phyloP scores from a whole-genome alignment of 768 basidiomycete genomes.

The Phylloporus sp. region DNA sequence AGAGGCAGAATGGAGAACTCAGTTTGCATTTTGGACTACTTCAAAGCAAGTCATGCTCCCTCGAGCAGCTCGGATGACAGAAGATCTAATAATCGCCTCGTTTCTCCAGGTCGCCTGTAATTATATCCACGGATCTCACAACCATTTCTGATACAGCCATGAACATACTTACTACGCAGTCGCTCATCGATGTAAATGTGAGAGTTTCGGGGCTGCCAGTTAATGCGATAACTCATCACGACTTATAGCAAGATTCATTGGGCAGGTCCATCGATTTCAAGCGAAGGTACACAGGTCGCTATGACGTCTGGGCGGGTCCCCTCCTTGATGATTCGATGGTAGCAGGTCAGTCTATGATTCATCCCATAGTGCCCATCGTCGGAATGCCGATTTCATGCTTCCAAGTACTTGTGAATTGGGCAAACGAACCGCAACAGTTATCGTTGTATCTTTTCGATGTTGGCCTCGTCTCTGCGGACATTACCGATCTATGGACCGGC shows the following conservation, averaged over 20 bases:
- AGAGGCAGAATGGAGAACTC: conserved; percentile 4
- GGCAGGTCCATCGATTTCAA: conserved; percentile 2
- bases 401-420: conserved; percentile 8
- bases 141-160: too few species aligned
- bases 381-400: neutral
- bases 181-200: too few species aligned
- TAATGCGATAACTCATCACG: too few species aligned
- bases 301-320: conserved; percentile 7
- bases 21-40: conserved; percentile 13
- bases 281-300: conserved; percentile 7
- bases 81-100: neutral
- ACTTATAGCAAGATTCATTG: too few species aligned
- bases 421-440: neutral
- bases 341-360: neutral
- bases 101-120: too few species aligned
- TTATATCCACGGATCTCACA: too few species aligned
- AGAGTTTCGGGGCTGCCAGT: too few species aligned
- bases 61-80: neutral
- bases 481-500: conserved; percentile 6
- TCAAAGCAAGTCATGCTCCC: conserved; percentile 1
- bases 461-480: neutral
- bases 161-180: too few species aligned
- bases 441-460: conserved; percentile 3
- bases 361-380: too few species aligned
- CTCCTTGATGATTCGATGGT: conserved; percentile 4